Percentiles rank a stretch among this genome's conserved stretches.
Conservation (phyloP, 2,329 filamentous ascomycete genomes). For the Penicillium polonicum region DNA sequence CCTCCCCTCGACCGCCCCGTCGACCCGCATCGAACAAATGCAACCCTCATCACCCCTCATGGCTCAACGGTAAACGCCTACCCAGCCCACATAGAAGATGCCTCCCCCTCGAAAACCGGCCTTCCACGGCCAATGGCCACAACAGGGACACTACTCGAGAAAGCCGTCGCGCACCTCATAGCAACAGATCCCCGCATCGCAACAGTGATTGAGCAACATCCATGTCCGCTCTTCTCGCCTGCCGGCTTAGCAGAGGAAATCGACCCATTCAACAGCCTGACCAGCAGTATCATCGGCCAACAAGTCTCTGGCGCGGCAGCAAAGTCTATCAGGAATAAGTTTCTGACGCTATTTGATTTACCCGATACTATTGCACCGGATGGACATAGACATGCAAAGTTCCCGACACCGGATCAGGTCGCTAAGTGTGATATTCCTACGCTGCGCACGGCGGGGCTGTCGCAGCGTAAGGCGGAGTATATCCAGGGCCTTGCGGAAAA, state of each 20-base stretch:
- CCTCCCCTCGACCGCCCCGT: constrained; percentile 46
- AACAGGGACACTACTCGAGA: constrained; percentile 69
- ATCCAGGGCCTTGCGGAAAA: constrained; percentile 80
- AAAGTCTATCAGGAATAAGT: constrained; percentile 81
- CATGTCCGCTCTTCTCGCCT: constrained; percentile 76
- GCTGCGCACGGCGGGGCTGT: constrained; percentile 82
- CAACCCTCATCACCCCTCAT: constrained; percentile 49
- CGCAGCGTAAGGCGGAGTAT: constrained; percentile 94
- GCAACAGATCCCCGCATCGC: constrained; percentile 70
- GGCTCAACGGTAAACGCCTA: constrained; percentile 50
- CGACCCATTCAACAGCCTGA: constrained; percentile 82
- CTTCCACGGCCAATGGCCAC: constrained; percentile 53
- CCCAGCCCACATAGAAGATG: constrained; percentile 41
- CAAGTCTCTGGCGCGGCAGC: constrained; percentile 94
- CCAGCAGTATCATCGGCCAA: constrained; percentile 89
- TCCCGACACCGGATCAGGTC: constrained; percentile 76
- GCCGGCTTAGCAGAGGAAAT: constrained; percentile 79
- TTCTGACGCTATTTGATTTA: constrained; percentile 68
- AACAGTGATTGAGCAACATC: constrained; percentile 69
- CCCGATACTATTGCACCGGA: constrained; percentile 22
- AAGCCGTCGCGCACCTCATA: constrained; percentile 73
- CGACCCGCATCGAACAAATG: constrained; percentile 50
- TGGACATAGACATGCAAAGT: constrained; percentile 40
- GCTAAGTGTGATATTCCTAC: constrained; percentile 60
- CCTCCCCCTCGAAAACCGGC: constrained; percentile 43